These are phyloP conservation scores for Entomortierella lignicola DNA, from an alignment of 192 early-diverging fungal genomes.

Conservation along the genomic window DNA sequence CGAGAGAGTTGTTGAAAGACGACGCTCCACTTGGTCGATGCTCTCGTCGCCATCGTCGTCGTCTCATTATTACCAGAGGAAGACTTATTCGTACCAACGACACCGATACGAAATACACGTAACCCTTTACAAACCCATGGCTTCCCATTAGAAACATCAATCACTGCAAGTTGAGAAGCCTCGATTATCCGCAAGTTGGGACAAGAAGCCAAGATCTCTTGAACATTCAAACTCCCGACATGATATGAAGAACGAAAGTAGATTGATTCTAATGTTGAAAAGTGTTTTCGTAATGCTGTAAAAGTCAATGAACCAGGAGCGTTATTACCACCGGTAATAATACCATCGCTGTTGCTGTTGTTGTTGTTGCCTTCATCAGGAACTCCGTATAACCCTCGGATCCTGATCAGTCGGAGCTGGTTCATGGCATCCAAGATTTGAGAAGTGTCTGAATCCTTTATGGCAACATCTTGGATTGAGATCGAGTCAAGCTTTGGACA, in stretches of 20 bases:
- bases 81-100: neutral
- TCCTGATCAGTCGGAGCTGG: neutral
- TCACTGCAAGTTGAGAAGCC: neutral
- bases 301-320: neutral
- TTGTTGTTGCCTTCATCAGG: no score
- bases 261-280: neutral
- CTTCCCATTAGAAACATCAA: neutral
- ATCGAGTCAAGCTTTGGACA: neutral
- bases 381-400: neutral
- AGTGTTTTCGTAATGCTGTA: neutral
- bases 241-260: neutral
- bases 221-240: neutral
- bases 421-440: neutral
- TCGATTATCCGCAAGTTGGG: neutral
- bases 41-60: neutral
- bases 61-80: no score
- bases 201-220: neutral
- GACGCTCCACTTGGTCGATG: no score
- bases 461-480: neutral
- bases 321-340: neutral
- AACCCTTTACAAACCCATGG: neutral
- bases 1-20: neutral
- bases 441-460: neutral
- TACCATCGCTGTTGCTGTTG: no score
- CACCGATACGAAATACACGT: neutral